phyloP scores from a whole-genome alignment of 2,329 filamentous ascomycete genomes.

The Penicillium occitanis region DNA sequence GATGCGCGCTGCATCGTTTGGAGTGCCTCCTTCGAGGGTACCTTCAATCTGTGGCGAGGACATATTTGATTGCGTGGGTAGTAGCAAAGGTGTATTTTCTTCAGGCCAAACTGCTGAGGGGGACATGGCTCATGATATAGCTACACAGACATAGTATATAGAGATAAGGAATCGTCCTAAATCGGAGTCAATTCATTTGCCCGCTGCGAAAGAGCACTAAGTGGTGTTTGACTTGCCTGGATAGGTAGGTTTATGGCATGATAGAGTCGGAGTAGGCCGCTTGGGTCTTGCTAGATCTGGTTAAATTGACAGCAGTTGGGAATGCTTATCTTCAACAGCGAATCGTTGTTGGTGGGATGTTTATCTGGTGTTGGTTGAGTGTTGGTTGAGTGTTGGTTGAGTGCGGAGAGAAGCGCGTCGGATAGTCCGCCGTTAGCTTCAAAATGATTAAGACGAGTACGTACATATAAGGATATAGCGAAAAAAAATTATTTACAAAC shows the following conservation, averaged over 20 bases:
- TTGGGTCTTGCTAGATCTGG: not conserved
- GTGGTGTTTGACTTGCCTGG: not conserved
- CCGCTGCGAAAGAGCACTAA: too few species aligned
- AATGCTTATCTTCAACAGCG: not conserved
- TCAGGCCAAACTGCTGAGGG: not conserved
- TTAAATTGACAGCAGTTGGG: not conserved
- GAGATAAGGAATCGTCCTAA: constrained; percentile 19
- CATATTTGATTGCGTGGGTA: not conserved
- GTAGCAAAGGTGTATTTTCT: constrained; percentile 8
- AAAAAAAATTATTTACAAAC: not conserved
- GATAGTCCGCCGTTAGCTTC: not conserved
- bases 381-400: not conserved
- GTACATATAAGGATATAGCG: not conserved
- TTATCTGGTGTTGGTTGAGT: not conserved
- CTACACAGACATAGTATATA: not conserved
- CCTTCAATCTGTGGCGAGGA: not conserved
- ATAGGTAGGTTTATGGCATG: not conserved
- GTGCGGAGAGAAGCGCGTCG: not conserved
- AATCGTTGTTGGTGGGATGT: not conserved
- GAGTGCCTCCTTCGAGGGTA: not conserved
- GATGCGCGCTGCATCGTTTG: constrained; percentile 7
- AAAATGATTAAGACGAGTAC: not conserved
- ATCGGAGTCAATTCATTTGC: not conserved
- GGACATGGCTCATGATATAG: constrained; percentile 1
- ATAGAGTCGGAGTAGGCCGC: not conserved